phyloP scores from a whole-genome alignment of 208 protist species.

The Blechomonas ayalai region DNA sequence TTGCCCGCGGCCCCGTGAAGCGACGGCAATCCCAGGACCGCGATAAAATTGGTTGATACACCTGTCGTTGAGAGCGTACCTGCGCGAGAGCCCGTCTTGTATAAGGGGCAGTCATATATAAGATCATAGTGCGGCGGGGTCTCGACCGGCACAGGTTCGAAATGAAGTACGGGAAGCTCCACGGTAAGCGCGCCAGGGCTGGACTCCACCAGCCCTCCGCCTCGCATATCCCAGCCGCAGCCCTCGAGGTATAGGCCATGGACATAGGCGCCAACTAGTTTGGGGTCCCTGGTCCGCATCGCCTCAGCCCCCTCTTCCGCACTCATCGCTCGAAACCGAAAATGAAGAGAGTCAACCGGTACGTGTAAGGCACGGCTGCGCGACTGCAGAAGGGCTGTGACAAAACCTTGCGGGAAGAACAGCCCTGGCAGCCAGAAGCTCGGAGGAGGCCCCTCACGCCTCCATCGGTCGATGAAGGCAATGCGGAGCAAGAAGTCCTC shows the following conservation, averaged over 20 bases:
- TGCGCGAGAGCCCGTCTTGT: conserved; percentile 87
- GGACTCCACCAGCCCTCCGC: conserved; percentile 63
- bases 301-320: conserved; percentile 9
- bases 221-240: conserved; percentile 48
- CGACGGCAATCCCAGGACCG: conserved; percentile 67
- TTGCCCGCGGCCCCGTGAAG: conserved; percentile 39
- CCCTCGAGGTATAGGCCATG: conserved; percentile 91
- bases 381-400: conserved; percentile 85
- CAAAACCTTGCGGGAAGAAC: conserved; percentile 96
- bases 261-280: conserved; percentile 76
- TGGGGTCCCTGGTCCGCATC: conserved; percentile 16
- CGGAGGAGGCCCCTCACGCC: conserved; percentile 72
- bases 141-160: conserved; percentile 55
- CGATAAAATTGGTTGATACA: conserved; percentile 89
- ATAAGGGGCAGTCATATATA: conserved; percentile 86
- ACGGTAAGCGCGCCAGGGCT: conserved; percentile 75
- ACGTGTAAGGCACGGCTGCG: conserved; percentile 76
- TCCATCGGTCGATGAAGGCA: conserved; percentile 89
- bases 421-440: conserved; percentile 96
- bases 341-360: conserved; percentile 84
- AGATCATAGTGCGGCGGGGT: conserved; percentile 3
- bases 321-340: conserved; percentile 46
- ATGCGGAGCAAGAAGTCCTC: conserved; percentile 87
- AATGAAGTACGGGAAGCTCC: conserved; percentile 79
- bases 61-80: conserved; percentile 87